Evolutionary conservation across 139 green algal genomes (phyloP), one percentile per base, ranked within the genome.

Genomic region (Zygnema circumcarinatum): DNA sequence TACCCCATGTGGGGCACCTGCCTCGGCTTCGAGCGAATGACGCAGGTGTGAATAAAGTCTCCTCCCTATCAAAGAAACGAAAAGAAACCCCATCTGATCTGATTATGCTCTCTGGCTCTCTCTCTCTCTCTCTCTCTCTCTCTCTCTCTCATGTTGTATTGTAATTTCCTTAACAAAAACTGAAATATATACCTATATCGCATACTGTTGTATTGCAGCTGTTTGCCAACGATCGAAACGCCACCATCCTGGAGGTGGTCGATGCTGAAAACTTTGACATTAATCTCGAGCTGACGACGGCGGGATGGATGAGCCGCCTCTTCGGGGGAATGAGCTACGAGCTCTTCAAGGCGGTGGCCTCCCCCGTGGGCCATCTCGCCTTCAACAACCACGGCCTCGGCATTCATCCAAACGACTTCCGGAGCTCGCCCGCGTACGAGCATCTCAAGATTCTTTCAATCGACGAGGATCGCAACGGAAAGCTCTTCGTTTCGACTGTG

Each of bases 311-410:
- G 2, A 73, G 32, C n/a, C 74, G 83, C 1, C n/a, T 89, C 1
- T 74, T 89, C 36, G 72, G 73, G 2, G 83, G 74, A 20, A 74
- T 84, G 41, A 83, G 38, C 74, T 74, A 84, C 54, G 83, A 84
- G 41, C 83, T 89, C 74, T 89, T 89, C 73, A 73, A 74, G 72
- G 32, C 75, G 42, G 53, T 86, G 29, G 67, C 81, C 29, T 80
- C 81, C 29, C 81, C 81, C 36, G n/a, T 81, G 39, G 81, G 81
- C 3, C 31, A 87, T 40, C 76, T 87, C 31, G 84, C 84, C 21
- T 89, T 89, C 32, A 84, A 89, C 76, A 89, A 89, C 76, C 84
- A 89, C 47, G 84, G 76, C 20, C 84, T 89, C 31, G 84, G 84
- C 1, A 31, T 89, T 3, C 31, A 76, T 31, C 84, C 84, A 38